phyloP scores from a whole-genome alignment of 2,329 filamentous ascomycete species.

The Samsoniella hepiali region DNA sequence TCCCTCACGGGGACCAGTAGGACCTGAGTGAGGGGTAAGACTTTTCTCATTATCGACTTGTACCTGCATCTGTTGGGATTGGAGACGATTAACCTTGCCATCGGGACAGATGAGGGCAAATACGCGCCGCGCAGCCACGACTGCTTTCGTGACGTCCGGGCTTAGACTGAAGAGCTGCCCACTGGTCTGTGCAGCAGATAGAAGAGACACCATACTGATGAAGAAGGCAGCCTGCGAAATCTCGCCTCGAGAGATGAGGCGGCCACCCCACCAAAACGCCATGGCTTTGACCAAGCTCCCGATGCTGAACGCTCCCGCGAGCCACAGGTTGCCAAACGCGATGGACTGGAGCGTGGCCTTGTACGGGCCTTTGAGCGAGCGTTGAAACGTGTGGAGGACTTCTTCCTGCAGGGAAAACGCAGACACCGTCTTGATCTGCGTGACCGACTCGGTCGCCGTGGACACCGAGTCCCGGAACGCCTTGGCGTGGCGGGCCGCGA shows the following conservation, averaged over 20 bases:
- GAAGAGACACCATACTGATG: slow-evolving; percentile 58
- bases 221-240: slow-evolving; percentile 58
- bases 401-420: slow-evolving; percentile 42
- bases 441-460: slow-evolving; percentile 60
- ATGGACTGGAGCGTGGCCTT: slow-evolving; percentile 39
- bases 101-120: slow-evolving; percentile 29
- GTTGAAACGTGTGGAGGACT: slow-evolving; percentile 39
- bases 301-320: slow-evolving; percentile 46
- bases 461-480: slow-evolving; percentile 59
- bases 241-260: slow-evolving; percentile 55
- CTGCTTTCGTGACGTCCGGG: slow-evolving; percentile 59
- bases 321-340: slow-evolving; percentile 41
- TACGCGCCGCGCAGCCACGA: slow-evolving; percentile 49
- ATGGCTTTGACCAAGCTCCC: slow-evolving; percentile 60
- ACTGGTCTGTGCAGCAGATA: slow-evolving; percentile 60
- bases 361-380: slow-evolving; percentile 31
- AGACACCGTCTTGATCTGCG: slow-evolving; percentile 58
- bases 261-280: slow-evolving; percentile 66
- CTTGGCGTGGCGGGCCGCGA: slow-evolving; percentile 56
- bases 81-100: neutral
- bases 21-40: neutral
- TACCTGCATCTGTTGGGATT: neutral
- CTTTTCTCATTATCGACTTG: slow-evolving; percentile 17
- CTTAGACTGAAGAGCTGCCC: slow-evolving; percentile 64
- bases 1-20: neutral